Evolutionary conservation across 208 protist genomes (phyloP), one percentile per base, ranked within the genome.

Genomic region (Sergeia podlipaevii): DNA sequence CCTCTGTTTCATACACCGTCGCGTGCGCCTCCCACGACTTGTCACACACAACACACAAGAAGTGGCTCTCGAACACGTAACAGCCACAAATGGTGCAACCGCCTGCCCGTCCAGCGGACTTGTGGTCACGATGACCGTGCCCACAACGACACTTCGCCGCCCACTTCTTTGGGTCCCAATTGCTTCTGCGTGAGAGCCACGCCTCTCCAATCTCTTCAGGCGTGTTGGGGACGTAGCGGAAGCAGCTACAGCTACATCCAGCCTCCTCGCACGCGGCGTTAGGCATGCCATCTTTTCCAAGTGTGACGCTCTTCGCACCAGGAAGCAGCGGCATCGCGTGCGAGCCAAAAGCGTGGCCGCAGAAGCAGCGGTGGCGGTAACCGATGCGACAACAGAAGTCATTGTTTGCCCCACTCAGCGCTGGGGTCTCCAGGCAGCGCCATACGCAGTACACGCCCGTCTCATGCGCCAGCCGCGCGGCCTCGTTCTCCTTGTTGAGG

Each of bases 191-290:
- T 15, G 77, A 70, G 29, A 96, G 72, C 84, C 85, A 94, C 1
- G 60, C 69, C 33, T 93, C 84, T 4, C 90, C 87, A 34, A 95
- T 92, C 52, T 95, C 88, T 44, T 91, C 85, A 15, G 90, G 90
- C 10, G 69, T 69, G 53, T 86, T 92, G 11, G 90, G 90, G 4
- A 95, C 53, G 62, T 90, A 96, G 38, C 69, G 62, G 37, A 84
- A 96, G 21, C 58, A n/a, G 3, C 28, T 23, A 63, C 87, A 96
- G 2, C 10, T 26, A 38, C 87, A 95, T 20, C 61, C 51, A 0
- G 38, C 54, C 44, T 68, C 65, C 57, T 73, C 60, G 32, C 81
- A 89, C 8, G 53, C 37, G 52, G 45, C 7, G 51, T 52, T 28
- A 60, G 64, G 2, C n/a, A 20, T 38, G 59, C 54, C 11, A 28